Conservation (phyloP, 768 basidiomycete species). For the Tulasnella sp. region DNA sequence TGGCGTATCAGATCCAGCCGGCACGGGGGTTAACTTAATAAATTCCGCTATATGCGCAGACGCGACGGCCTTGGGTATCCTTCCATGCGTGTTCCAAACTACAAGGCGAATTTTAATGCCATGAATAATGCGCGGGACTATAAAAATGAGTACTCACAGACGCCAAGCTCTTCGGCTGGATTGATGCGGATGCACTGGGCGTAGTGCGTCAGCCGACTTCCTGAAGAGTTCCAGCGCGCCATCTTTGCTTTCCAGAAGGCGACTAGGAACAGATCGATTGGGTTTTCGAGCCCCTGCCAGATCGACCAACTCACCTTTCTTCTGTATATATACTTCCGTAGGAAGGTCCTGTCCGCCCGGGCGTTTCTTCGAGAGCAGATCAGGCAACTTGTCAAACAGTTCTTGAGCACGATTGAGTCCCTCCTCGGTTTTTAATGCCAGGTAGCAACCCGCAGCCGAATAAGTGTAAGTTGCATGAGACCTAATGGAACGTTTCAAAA, state of each 20-base stretch:
- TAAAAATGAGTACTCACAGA: constrained; percentile 56
- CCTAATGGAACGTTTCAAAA: constrained; percentile 47
- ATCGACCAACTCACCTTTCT: constrained; percentile 59
- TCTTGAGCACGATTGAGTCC: constrained; percentile 56
- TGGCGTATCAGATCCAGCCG: constrained; percentile 40
- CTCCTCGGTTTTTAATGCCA: constrained; percentile 58
- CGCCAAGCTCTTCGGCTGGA: constrained; percentile 62
- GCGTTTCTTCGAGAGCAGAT: constrained; percentile 61
- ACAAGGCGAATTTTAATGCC: not conserved
- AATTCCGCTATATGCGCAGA: constrained; percentile 63
- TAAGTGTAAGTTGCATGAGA: constrained; percentile 80
- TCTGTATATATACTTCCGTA: constrained; percentile 76
- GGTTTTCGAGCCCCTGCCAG: not conserved
- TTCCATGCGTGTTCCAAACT: constrained; percentile 83
- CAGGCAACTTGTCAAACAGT: constrained; percentile 65
- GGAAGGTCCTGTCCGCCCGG: constrained; percentile 70
- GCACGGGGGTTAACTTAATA: constrained; percentile 52
- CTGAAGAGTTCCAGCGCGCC: constrained; percentile 47
- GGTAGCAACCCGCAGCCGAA: constrained; percentile 73
- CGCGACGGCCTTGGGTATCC: constrained; percentile 58
- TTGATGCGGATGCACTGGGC: constrained; percentile 64
- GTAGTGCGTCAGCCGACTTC: constrained; percentile 51
- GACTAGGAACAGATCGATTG: constrained; percentile 49
- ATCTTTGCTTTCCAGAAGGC: constrained; percentile 76
- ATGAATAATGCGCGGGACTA: not conserved